Evolutionary conservation across 2,329 filamentous ascomycete genomes (phyloP), one percentile per base, ranked within the genome.

Genomic region (Paecilomyces variotii): DNA sequence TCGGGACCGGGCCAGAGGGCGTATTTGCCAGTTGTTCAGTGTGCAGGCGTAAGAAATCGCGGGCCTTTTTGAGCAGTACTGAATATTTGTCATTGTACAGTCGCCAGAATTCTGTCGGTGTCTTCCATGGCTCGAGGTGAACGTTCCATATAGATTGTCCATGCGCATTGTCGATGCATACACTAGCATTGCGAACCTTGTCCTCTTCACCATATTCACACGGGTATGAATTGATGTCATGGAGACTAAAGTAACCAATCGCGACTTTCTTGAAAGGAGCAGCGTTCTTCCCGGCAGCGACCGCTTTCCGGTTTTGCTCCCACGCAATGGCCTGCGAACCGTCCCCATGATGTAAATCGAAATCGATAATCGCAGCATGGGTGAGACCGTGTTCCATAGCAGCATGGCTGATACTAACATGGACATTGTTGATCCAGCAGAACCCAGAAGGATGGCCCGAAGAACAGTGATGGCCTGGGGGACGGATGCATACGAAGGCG

Each of bases 341-440:
- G 70, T 96, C 91, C 54, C 91, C 91, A 67, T 96, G 91, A 67
- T 96, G 91, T 25, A 96, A 80, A 71, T 96, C 91, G 70, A 96
- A 93, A 70, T 96, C 91, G 63, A 96, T 85, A 61, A 96, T 97
- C 10, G 91, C 94, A 0, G 92, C 93, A 72, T 99, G 94, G 0
- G 93, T 97, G 28, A 97, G 78, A 0, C 89, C 91, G 69, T 99
- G 89, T 45, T 83, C 84, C 62, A 93, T 84, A 24, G 90, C 87
- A 10, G 87, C 93, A 72, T 99, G 90, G 72, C 95, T 89, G 63
- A 99, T 96, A 0, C 93, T 94, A 25, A 99, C 90, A 70, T 97
- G 93, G 0, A 99, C 91, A 70, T 99, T 99, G 74, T 99, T 99
- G 55, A 99, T 78, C 93, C 94, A 99, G 77, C 94, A 99, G 71